Percentiles rank a stretch among this genome's conserved stretches.
These are phyloP conservation scores for Fusarium oligoseptatum DNA, from an alignment of 2,329 filamentous ascomycete species.

Conservation along the genomic window DNA sequence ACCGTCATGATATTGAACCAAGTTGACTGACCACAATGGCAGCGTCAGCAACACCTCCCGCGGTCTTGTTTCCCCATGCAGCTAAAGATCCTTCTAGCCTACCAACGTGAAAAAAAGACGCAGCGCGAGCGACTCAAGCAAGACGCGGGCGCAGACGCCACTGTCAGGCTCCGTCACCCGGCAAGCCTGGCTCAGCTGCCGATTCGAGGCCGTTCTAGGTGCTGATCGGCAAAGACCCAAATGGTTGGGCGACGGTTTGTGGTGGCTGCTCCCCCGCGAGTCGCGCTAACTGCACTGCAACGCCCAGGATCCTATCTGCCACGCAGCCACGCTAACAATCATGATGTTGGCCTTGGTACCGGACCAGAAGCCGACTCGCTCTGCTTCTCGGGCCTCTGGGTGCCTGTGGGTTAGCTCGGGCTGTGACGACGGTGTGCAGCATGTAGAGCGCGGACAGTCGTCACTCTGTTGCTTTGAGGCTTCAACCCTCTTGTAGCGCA, in stretches of 20 bases:
- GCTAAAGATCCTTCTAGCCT: conserved; percentile 26
- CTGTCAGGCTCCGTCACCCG: conserved; percentile 26
- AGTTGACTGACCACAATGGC: neutral
- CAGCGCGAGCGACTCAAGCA: conserved; percentile 34
- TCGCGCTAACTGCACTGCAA: conserved; percentile 37
- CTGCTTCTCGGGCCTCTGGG: conserved; percentile 6
- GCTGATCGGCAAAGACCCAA: conserved; percentile 41
- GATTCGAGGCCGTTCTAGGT: conserved; percentile 41
- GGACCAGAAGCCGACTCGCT: conserved; percentile 36
- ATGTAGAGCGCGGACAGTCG: conserved; percentile 26
- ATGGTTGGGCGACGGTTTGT: conserved; percentile 36
- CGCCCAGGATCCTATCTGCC: conserved; percentile 27
- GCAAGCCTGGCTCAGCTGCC: conserved; percentile 22
- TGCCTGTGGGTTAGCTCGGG: conserved; percentile 18
- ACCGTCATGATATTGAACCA: neutral
- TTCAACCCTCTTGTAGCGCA: conserved; percentile 32
- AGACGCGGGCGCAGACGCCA: conserved; percentile 38
- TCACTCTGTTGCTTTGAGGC: conserved; percentile 30
- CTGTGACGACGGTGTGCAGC: conserved; percentile 37
- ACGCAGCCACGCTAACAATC: conserved; percentile 35
- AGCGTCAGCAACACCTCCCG: conserved; percentile 12
- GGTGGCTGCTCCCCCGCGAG: conserved; percentile 38
- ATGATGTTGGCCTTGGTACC: conserved; percentile 31
- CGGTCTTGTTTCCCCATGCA: conserved; percentile 21
- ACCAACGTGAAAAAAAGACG: conserved; percentile 32